These are phyloP conservation scores for Termitomyces sp. DNA, from an alignment of 1,284 basidiomycete species.

Conservation along the genomic window DNA sequence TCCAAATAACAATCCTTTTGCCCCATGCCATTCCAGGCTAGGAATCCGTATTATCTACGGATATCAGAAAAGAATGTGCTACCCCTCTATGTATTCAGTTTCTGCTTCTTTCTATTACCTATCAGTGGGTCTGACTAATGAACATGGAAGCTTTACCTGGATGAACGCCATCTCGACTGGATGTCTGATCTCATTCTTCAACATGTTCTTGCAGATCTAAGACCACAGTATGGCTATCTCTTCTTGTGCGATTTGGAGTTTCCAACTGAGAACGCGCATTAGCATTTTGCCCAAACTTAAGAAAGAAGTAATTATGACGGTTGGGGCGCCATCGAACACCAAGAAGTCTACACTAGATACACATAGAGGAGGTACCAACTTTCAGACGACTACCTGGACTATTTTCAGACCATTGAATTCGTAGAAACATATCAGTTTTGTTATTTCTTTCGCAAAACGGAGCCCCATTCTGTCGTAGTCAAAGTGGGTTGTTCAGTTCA, in stretches of 20 bases:
- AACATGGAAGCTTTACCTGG: constrained; percentile 58
- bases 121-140: background rate
- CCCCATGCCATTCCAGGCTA: constrained; percentile 45
- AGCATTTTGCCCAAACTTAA: constrained; percentile 67
- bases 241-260: background rate
- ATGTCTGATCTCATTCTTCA: constrained; percentile 72
- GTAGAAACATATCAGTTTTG: constrained; percentile 76
- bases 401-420: background rate
- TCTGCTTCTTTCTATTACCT: constrained; percentile 1
- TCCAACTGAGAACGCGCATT: constrained; percentile 2
- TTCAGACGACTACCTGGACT: background rate
- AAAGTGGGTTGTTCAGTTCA: constrained; percentile 43
- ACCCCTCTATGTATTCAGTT: constrained; percentile 59
- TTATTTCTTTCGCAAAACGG: constrained; percentile 73
- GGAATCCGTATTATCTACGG: constrained; percentile 68
- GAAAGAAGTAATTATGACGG: constrained; percentile 45
- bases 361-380: constrained; percentile 59
- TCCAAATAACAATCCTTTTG: background rate
- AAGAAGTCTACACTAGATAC: constrained; percentile 67
- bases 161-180: constrained; percentile 74
- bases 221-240: constrained; percentile 50
- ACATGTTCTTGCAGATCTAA: constrained; percentile 64
- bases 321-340: constrained; percentile 33
- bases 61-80: constrained; percentile 58
- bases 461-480: constrained; percentile 67